Evolutionary conservation across 2,329 filamentous ascomycete genomes (phyloP), one percentile per base, ranked within the genome.

Genomic region (Aspergillus pseudoterreus): DNA sequence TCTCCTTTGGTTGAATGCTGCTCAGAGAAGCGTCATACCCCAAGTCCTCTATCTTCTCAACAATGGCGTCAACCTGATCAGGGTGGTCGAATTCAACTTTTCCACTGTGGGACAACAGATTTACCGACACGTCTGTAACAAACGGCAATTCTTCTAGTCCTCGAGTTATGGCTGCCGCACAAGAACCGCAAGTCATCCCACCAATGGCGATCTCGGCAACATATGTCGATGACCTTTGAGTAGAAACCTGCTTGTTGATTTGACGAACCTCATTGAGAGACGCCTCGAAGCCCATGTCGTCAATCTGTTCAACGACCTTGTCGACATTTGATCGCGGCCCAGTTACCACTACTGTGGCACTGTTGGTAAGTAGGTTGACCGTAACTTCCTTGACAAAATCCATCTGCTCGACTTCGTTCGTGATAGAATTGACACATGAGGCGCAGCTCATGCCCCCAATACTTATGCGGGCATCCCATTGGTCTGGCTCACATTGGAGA

Each of bases 401-500:
- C 19, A 78, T 69, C 54, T 82, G 80, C 43, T 80, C 71, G 35
- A 90, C 68, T 55, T 81, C 80, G 6, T 78, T 71, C 11, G 80
- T 84, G 58, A 90, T 82, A 36, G 78, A 76, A 62, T 84, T 85
- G 48, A 78, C 78, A 62, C 87, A 91, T 11, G 85, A 79, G 12
- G 83, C 82, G 64, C 87, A 90, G 4, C 84, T 88, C 86, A 91
- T 90, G 47, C 87, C 87, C 24, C 79, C 82, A 38, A 91, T 78
- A 17, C 84, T 72, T 14, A 78, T 58, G 10, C 60, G 63, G 4
- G 70, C 66, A 33, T 38, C 60, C 45, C 61, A 70, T 42, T 55
- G 57, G 41, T 57, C 52, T 10, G 38, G 32, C n/a, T 12, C 17
- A 10, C 6, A 30, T 11, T 30, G 27, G 8, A 11, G 1, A 30